These are phyloP conservation scores for Ensete ventricosum DNA, from an alignment of 176 grass and related monocot genomes.

Conservation along the genomic window DNA sequence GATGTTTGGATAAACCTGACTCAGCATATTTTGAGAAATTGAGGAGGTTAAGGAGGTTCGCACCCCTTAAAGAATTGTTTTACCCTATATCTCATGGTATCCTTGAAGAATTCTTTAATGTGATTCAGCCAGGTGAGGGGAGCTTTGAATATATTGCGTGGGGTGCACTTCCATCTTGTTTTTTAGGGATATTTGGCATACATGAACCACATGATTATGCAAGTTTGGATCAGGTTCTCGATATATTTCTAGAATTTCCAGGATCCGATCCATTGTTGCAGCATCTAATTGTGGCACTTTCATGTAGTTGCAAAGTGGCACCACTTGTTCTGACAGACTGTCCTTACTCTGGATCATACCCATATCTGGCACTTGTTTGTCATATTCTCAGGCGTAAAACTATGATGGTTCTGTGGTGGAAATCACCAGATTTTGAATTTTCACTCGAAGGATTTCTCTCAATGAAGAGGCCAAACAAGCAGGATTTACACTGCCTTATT, in stretches of 20 bases:
- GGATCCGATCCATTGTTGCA: slow-evolving; percentile 41
- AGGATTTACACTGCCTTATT: slow-evolving; percentile 62
- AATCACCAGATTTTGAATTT: slow-evolving; percentile 49
- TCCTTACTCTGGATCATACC: slow-evolving; percentile 66
- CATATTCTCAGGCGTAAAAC: slow-evolving; percentile 59
- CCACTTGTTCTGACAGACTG: slow-evolving; percentile 70
- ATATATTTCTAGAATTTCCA: slow-evolving; percentile 57
- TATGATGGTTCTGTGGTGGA: slow-evolving; percentile 70
- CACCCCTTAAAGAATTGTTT: slow-evolving; percentile 61
- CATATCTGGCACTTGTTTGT: slow-evolving; percentile 52
- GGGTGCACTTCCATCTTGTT: slow-evolving; percentile 43
- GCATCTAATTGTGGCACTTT: slow-evolving; percentile 63
- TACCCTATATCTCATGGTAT: slow-evolving; percentile 58
- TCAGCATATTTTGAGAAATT: slow-evolving; percentile 79
- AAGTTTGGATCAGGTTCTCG: slow-evolving; percentile 55
- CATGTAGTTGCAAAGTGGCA: slow-evolving; percentile 67
- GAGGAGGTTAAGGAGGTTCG: slow-evolving; percentile 67
- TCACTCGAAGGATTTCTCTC: slow-evolving; percentile 79
- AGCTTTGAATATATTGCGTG: slow-evolving; percentile 60
- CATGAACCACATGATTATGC: slow-evolving; percentile 61
- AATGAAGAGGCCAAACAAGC: slow-evolving; percentile 66
- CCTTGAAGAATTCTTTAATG: slow-evolving; percentile 49
- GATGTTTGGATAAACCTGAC: slow-evolving; percentile 61
- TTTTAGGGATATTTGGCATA: slow-evolving; percentile 48
- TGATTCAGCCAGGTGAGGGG: slow-evolving; percentile 34